Conservation (phyloP, 768 basidiomycete species). For the Tricholoma sp. region DNA sequence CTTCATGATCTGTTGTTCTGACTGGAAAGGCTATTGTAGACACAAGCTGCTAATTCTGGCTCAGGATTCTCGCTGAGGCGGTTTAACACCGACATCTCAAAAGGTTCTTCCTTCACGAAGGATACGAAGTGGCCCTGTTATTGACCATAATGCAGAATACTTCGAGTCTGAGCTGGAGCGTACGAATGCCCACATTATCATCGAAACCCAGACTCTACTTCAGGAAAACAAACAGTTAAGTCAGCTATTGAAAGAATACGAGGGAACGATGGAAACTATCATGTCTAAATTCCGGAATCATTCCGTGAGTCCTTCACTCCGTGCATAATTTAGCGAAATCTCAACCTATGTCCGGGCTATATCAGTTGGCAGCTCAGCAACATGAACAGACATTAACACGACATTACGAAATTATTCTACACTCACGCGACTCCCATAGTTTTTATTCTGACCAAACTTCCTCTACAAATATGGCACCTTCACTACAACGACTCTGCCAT, state of each 20-base stretch:
- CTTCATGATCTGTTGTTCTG: constrained; percentile 3
- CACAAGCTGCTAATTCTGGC: constrained; percentile 66
- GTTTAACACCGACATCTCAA: constrained; percentile 83
- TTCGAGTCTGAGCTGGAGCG: constrained; percentile 94
- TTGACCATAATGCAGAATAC: constrained; percentile 56
- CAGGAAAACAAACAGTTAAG: constrained; percentile 96
- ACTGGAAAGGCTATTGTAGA: constrained; percentile 34
- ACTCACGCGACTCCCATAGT: constrained; percentile 54
- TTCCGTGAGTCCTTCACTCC: constrained; percentile 27
- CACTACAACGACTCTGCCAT: constrained; percentile 68
- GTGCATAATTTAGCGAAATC: background rate
- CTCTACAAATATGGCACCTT: constrained; percentile 55
- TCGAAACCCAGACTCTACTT: constrained; percentile 88
- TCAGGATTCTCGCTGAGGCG: constrained; percentile 77
- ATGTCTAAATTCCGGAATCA: constrained; percentile 95
- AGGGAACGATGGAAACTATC: constrained; percentile 89
- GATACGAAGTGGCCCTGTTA: constrained; percentile 23
- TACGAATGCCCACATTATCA: constrained; percentile 80
- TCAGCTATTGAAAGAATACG: constrained; percentile 88
- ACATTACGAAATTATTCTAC: constrained; percentile 84
- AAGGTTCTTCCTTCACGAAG: constrained; percentile 43
- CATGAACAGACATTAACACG: constrained; percentile 83
- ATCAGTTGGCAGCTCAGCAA: constrained; percentile 83
- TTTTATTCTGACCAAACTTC: constrained; percentile 51
- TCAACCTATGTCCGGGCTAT: background rate